Percentiles rank a stretch among this genome's conserved stretches.
phyloP scores from a whole-genome alignment of 192 early-diverging fungal species.

The Backusella tarrabulga region DNA sequence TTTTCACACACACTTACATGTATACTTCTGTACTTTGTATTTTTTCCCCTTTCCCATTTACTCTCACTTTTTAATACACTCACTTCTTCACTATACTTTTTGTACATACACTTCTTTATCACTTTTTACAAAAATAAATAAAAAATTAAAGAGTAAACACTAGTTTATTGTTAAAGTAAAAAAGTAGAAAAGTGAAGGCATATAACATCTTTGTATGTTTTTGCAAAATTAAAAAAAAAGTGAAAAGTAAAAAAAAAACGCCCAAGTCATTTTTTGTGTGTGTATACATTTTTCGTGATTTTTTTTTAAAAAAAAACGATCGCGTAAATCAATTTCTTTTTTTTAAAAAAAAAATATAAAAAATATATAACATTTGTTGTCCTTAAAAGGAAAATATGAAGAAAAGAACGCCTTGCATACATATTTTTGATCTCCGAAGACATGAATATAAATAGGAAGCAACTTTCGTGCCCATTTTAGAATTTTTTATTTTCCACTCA shows the following conservation, averaged over 20 bases:
- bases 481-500: background rate
- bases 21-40: background rate
- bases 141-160: background rate
- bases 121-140: background rate
- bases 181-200: background rate
- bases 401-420: background rate
- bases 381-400: slow-evolving; percentile 7
- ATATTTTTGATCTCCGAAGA: background rate
- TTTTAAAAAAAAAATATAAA: background rate
- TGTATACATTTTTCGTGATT: slow-evolving; percentile 1
- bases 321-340: background rate
- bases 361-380: slow-evolving; percentile 2
- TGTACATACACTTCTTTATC: background rate
- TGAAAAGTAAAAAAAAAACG: background rate
- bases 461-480: background rate
- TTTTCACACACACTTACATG: no score
- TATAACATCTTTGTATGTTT: background rate
- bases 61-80: background rate
- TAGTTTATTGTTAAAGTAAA: background rate
- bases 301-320: background rate
- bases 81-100: background rate
- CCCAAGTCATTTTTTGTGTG: background rate
- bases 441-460: background rate
- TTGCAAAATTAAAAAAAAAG: background rate
- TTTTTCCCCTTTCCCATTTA: background rate